Evolutionary conservation across 2,329 filamentous ascomycete species (phyloP), one percentile per base, ranked within the genome.

Genomic region (Pseudogymnoascus sp.): DNA sequence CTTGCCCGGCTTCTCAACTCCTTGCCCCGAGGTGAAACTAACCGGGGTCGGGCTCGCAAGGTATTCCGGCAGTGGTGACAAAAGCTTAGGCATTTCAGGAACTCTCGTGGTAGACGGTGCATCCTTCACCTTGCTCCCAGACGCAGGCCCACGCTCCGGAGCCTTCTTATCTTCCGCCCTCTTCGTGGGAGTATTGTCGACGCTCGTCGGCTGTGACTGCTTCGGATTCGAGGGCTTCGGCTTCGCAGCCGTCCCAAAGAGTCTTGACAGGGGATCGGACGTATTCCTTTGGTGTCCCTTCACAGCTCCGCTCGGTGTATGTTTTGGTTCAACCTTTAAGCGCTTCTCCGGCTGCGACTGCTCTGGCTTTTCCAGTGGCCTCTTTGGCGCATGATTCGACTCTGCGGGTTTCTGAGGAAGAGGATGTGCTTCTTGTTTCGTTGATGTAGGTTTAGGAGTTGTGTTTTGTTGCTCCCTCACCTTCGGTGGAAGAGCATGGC

Each of bases 401-500:
- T 11, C 46, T 19, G 26, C 11, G 1, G 40, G 28, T 59, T 38
- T 62, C 28, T 16, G 10, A 8, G 61, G 61, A 8, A 56, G 46
- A 33, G 46, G 28, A 12, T 33, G 46, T 12, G n/a, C 2, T 56
- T 33, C 46, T 24, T 16, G 40, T 22, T 56, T 62, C 22, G 68
- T 70, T 3, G 70, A 71, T 60, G 63, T 66, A 38, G 70, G 70
- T 24, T 69, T 69, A 61, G 72, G 68, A 62, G 70, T 61, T 60
- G 63, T 35, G 19, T 60, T 65, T 40, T 66, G 62, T 62, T 61
- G 16, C 3, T 40, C 60, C 4, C 64, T 65, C 59, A 59, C 59
- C 35, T 66, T 59, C 19, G 63, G 33, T 7, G 61, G 65, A 62
- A n/a, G 38, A 12, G 65, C 40, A 31, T 56, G 46, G 46, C 46